These are phyloP conservation scores for Rehmannia glutinosa DNA, from an alignment of 257 asterid genomes.

Conservation along the genomic window DNA sequence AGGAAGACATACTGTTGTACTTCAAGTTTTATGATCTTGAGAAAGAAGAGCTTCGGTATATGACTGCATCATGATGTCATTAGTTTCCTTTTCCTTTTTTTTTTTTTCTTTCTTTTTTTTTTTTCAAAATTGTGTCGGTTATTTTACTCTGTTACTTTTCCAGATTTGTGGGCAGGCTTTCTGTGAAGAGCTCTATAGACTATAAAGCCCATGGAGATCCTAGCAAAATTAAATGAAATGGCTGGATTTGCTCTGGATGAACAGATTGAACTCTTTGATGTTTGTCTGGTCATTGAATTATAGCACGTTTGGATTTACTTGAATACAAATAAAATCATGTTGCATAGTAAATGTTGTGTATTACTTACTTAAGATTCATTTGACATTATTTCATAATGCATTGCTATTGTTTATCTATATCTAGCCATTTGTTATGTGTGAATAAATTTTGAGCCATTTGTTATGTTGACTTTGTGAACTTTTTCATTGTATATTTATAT, in stretches of 20 bases:
- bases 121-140: background rate
- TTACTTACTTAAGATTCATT: background rate
- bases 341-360: background rate
- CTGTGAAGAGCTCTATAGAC: slow-evolving; percentile 67
- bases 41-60: slow-evolving; percentile 83
- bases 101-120: background rate
- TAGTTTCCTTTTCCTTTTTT: background rate
- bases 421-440: slow-evolving; percentile 94
- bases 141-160: slow-evolving; percentile 18
- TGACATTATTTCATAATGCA: too few species aligned
- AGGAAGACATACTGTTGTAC: too few species aligned
- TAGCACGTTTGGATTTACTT: background rate
- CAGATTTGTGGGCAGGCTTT: slow-evolving; percentile 80
- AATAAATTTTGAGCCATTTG: too few species aligned
- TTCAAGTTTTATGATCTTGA: slow-evolving; percentile 83
- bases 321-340: background rate
- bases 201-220: slow-evolving; percentile 65
- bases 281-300: slow-evolving; percentile 19
- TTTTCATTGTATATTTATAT: background rate
- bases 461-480: too few species aligned
- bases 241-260: slow-evolving; percentile 86
- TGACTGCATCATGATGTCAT: background rate
- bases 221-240: slow-evolving; percentile 64
- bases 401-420: slow-evolving; percentile 22
- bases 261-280: slow-evolving; percentile 92